Base-by-base conservation (phyloP, 306 rosid species). In the Herpetospermum pedunculosum region DNA sequence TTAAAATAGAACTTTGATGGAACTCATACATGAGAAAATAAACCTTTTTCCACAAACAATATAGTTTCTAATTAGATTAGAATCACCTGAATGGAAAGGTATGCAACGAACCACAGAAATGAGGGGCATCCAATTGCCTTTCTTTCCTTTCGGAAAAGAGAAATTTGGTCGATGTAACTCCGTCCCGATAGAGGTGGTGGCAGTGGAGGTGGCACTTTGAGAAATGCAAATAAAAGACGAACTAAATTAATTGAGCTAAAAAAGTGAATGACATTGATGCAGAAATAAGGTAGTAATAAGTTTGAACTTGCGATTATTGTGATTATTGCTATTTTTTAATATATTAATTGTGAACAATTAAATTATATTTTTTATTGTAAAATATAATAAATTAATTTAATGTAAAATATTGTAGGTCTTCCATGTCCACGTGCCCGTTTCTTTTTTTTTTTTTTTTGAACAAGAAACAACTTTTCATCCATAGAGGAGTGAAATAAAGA, bases 181-280 rank as follows among this genome's bases (percentile, higher is more conserved):
- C 80, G 84, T 89, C 96, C 96, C 75, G 96, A 93, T 80, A 89
- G 81, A 78, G 87, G 96, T 77, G 92, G 97, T 65, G 98, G 98
- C 77, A 90, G 78, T 75, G 94, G 94, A 85, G 92, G 88, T 78
- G 98, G 97, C 90, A 90, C 98, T 93, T 77, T 82, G 83, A 90
- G 87, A 90, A 85, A 81, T 73, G 83, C 82, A 84, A 82, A 79
- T 25, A 55, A 80, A 82, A 64, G 43, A 46, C 58, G 29, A 70
- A 47, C 6, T 26, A 70, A 44, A 70, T 18, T 47, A 30, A 28
- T 23, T 47, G 62, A 12, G 68, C n/a, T 50, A 73, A 44, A 44
- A 34, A 28, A 35, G 29, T 8, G 43, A 19, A n/a, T 16, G 2
- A 35, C 29, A 62, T 5, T 26, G 68, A 59, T 7, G 6, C 16